These are phyloP conservation scores for Nectriaceae sp. DNA, from an alignment of 2,329 filamentous ascomycete genomes.

Conservation along the genomic window DNA sequence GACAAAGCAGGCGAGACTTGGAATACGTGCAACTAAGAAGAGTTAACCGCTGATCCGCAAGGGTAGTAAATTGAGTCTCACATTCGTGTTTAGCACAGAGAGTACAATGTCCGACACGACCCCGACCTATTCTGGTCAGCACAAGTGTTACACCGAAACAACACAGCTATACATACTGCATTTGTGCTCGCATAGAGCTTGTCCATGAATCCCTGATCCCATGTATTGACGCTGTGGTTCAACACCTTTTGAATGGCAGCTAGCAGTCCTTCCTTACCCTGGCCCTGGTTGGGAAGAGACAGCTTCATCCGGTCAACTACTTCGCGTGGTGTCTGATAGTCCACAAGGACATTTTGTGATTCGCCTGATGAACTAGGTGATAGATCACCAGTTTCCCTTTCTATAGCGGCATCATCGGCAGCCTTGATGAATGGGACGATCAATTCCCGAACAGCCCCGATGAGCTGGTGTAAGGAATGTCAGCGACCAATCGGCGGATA, in stretches of 20 bases:
- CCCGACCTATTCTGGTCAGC: conserved; percentile 60
- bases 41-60: too few species aligned
- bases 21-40: conserved; percentile 68
- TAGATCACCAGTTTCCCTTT: conserved; percentile 52
- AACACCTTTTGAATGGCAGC: conserved; percentile 71
- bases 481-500: conserved; percentile 19
- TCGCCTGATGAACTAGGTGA: conserved; percentile 42
- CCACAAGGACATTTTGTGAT: conserved; percentile 61
- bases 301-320: conserved; percentile 58
- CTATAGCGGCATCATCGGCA: conserved; percentile 64
- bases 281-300: conserved; percentile 58
- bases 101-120: conserved; percentile 84
- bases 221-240: conserved; percentile 93
- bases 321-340: conserved; percentile 60
- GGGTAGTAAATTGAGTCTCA: too few species aligned
- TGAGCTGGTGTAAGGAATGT: conserved; percentile 52
- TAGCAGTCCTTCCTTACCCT: conserved; percentile 73
- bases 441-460: conserved; percentile 66
- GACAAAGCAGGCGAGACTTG: conserved; percentile 89
- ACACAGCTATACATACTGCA: conserved; percentile 53
- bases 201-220: conserved; percentile 94
- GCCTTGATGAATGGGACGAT: conserved; percentile 70
- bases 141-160: neutral
- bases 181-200: conserved; percentile 93
- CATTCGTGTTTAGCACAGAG: conserved; percentile 87